These are phyloP conservation scores for Blastobotrys mokoenaii DNA, from an alignment of 805 yeast species.

Conservation along the genomic window DNA sequence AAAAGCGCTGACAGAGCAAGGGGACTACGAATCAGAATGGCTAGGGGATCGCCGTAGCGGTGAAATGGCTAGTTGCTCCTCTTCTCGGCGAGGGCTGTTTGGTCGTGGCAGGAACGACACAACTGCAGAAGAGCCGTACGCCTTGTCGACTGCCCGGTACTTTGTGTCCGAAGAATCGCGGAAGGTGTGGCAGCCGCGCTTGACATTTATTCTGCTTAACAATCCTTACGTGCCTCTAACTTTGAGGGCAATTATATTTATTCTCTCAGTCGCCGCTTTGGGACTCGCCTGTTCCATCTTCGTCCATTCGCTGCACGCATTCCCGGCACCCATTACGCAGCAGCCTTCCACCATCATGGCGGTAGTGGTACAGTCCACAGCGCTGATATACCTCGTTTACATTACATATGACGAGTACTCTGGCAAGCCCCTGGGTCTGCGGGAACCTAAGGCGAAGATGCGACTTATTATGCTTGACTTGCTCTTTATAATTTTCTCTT, in stretches of 20 bases:
- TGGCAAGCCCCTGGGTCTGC: slow-evolving; percentile 84
- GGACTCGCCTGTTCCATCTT: slow-evolving; percentile 55
- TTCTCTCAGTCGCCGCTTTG: slow-evolving; percentile 58
- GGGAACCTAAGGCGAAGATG: slow-evolving; percentile 79
- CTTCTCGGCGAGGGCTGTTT: not conserved
- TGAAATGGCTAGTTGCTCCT: not conserved
- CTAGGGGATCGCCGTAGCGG: slow-evolving; percentile 1
- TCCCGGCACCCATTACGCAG: slow-evolving; percentile 40
- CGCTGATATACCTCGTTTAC: slow-evolving; percentile 67
- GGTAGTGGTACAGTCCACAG: slow-evolving; percentile 70
- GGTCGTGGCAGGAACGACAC: not conserved
- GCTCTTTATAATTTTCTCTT: slow-evolving; percentile 76
- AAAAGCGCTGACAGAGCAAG: slow-evolving; percentile 13
- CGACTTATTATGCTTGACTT: slow-evolving; percentile 73
- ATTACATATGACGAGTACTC: slow-evolving; percentile 86
- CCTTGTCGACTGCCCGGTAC: slow-evolving; percentile 17
- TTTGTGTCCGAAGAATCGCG: slow-evolving; percentile 21
- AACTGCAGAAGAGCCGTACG: slow-evolving; percentile 6
- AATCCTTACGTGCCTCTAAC: slow-evolving; percentile 78
- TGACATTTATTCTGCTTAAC: slow-evolving; percentile 52
- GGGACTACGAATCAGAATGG: slow-evolving; percentile 15
- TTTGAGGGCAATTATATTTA: slow-evolving; percentile 51
- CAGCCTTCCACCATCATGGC: slow-evolving; percentile 94
- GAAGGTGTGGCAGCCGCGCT: slow-evolving; percentile 43
- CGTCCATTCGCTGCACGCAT: slow-evolving; percentile 28